Evolutionary conservation across 1,139 yeast genomes (phyloP).

Genomic region (Blastobotrys buckinghamii): DNA sequence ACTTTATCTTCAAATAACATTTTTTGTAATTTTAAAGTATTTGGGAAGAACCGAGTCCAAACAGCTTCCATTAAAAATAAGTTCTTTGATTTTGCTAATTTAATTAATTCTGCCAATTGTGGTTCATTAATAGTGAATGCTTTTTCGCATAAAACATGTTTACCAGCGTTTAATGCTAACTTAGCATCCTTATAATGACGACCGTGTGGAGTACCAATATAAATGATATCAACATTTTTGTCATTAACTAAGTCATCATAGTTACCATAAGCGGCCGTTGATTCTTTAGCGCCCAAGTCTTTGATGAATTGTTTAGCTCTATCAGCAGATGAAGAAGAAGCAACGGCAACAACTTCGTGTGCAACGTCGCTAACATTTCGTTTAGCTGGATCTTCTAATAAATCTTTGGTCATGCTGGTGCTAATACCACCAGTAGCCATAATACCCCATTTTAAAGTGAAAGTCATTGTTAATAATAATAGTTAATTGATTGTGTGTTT

Average conservation of each 20-base stretch:
- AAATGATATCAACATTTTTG: constrained; percentile 45
- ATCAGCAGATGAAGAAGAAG: constrained; percentile 27
- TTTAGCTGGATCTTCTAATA: constrained; percentile 25
- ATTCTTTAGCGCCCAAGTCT: constrained; percentile 14
- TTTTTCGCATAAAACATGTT: constrained; percentile 57
- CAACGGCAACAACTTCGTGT: constrained; percentile 32
- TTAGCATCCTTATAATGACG: constrained; percentile 48
- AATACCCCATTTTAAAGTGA: constrained; percentile 25
- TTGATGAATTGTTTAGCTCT: constrained; percentile 27
- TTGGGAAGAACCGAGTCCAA: constrained; percentile 61
- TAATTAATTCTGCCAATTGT: constrained; percentile 43
- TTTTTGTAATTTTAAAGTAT: constrained; percentile 37
- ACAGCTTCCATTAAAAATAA: constrained; percentile 58
- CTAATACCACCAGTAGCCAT: constrained; percentile 31
- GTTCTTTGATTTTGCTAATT: constrained; percentile 41
- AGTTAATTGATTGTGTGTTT: background rate
- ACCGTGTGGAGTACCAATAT: constrained; percentile 56
- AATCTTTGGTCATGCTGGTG: constrained; percentile 26
- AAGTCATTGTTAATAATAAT: constrained; percentile 15
- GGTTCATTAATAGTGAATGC: constrained; percentile 50
- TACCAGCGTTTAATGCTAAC: constrained; percentile 47
- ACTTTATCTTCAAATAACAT: constrained; percentile 41
- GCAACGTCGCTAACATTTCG: constrained; percentile 29
- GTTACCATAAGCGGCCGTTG: constrained; percentile 27
- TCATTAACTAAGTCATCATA: constrained; percentile 40